Evolutionary conservation across 2,329 filamentous ascomycete species (phyloP).

Genomic region (Beauveria bassiana): DNA sequence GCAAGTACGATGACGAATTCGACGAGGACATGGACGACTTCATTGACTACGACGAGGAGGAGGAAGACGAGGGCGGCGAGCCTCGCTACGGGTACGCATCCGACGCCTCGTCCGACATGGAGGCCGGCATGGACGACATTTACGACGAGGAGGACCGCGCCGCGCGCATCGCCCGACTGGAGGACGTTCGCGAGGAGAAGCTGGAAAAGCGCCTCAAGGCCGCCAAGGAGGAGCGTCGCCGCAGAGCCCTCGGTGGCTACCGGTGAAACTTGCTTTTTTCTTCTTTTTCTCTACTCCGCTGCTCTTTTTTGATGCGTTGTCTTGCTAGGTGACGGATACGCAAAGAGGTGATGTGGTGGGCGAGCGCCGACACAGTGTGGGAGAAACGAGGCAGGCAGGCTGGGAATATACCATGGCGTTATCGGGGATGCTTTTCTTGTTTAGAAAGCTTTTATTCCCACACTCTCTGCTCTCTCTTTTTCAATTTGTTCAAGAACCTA

Average conservation of each 20-base stretch:
- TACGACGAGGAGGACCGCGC: slow-evolving; percentile 62
- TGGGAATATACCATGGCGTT: slow-evolving; percentile 3
- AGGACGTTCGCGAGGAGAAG: slow-evolving; percentile 58
- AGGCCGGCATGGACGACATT: slow-evolving; percentile 66
- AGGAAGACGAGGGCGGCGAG: slow-evolving; percentile 31
- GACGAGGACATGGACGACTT: slow-evolving; percentile 57
- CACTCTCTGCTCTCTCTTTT: background rate
- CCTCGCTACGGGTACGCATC: slow-evolving; percentile 49
- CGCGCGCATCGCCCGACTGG: slow-evolving; percentile 53
- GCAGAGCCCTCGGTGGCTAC: slow-evolving; percentile 25
- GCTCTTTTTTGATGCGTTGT: too few species aligned
- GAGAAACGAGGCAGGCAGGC: background rate
- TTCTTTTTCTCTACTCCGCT: background rate
- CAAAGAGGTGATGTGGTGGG: background rate
- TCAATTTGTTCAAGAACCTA: background rate
- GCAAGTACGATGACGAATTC: slow-evolving; percentile 49
- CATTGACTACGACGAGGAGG: slow-evolving; percentile 53
- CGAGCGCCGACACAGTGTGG: background rate
- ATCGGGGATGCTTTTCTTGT: slow-evolving; percentile 5
- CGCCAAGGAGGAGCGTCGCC: slow-evolving; percentile 52
- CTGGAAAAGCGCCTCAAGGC: slow-evolving; percentile 54
- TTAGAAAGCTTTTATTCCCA: background rate
- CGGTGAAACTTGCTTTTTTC: background rate
- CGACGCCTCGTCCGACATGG: slow-evolving; percentile 68
- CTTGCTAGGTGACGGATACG: too few species aligned